Percentiles rank a stretch among this genome's conserved stretches.
These are phyloP conservation scores for Panaeolus cyanescens DNA, from an alignment of 768 basidiomycete genomes.

Conservation along the genomic window DNA sequence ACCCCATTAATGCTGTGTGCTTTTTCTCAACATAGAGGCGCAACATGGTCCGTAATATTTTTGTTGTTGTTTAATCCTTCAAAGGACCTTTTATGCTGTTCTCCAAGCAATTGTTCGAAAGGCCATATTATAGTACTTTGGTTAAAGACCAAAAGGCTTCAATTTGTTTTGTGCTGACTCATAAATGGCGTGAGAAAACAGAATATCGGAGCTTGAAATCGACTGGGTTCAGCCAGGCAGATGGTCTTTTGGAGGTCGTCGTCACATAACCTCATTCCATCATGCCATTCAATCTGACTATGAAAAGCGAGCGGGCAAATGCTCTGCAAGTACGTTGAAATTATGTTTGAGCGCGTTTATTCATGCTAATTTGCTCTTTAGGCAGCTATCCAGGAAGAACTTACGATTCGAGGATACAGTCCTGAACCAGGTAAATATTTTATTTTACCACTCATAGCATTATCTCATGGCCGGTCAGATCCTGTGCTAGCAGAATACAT, in stretches of 20 bases:
- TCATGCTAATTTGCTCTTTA: constrained; percentile 30
- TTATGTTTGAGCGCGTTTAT: neutral
- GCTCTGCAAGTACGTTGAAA: constrained; percentile 59
- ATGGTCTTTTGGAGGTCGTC: constrained; percentile 15
- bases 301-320: constrained; percentile 76
- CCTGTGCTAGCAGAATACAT: constrained; percentile 94
- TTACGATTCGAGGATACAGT: constrained; percentile 72
- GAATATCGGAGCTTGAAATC: constrained; percentile 31
- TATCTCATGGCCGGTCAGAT: constrained; percentile 45
- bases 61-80: neutral
- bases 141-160: too few species aligned
- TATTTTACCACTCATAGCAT: constrained; percentile 6
- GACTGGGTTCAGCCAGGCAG: constrained; percentile 14
- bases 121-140: too few species aligned
- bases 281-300: constrained; percentile 78
- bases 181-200: constrained; percentile 10
- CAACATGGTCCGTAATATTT: too few species aligned
- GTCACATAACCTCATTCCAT: constrained; percentile 28
- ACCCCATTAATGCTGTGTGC: constrained; percentile 30
- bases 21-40: too few species aligned
- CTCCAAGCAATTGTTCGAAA: too few species aligned
- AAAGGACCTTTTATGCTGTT: too few species aligned
- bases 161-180: too few species aligned
- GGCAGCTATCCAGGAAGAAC: constrained; percentile 83
- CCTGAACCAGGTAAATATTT: constrained; percentile 66